Percentiles rank a stretch among this genome's conserved stretches.
Conservation (phyloP, 139 green algal species). For the Chlamydomonas incerta region DNA sequence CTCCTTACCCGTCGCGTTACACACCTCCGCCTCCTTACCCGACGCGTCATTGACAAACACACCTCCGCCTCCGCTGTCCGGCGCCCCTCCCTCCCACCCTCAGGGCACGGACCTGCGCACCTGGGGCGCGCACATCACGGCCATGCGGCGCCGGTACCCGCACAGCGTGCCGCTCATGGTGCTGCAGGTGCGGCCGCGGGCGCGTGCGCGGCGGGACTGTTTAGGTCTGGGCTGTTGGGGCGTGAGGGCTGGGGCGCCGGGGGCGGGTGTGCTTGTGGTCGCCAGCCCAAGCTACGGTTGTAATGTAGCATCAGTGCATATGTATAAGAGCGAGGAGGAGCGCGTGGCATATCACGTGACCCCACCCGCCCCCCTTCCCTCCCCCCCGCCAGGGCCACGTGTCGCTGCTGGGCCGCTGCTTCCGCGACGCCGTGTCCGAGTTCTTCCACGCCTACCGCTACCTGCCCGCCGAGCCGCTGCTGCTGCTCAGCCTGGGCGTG, state of each 20-base stretch:
- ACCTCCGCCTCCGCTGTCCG: neutral
- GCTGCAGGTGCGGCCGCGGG: conserved; percentile 34
- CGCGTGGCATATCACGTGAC: neutral
- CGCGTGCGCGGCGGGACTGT: neutral
- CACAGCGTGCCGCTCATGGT: conserved; percentile 61
- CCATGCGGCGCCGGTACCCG: conserved; percentile 16
- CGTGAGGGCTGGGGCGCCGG: neutral
- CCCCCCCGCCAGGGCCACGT: conserved; percentile 62
- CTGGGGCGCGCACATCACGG: conserved; percentile 16
- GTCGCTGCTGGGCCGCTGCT: conserved; percentile 46
- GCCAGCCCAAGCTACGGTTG: too few species aligned
- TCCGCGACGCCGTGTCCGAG: conserved; percentile 67
- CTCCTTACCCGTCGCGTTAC: too few species aligned
- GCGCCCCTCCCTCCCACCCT: neutral
- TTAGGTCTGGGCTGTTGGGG: neutral
- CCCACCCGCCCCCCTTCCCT: neutral
- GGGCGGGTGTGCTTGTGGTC: neutral
- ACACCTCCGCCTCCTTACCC: too few species aligned
- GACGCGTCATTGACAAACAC: too few species aligned
- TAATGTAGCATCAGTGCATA: too few species aligned
- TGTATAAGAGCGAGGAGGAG: too few species aligned
- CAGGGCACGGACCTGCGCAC: conserved; percentile 36
- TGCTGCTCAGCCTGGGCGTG: conserved; percentile 73
- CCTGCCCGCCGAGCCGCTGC: conserved; percentile 67
- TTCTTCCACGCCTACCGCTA: conserved; percentile 78